These are phyloP conservation scores for Ambrosiella xylebori DNA, from an alignment of 2,329 filamentous ascomycete species.

Conservation along the genomic window DNA sequence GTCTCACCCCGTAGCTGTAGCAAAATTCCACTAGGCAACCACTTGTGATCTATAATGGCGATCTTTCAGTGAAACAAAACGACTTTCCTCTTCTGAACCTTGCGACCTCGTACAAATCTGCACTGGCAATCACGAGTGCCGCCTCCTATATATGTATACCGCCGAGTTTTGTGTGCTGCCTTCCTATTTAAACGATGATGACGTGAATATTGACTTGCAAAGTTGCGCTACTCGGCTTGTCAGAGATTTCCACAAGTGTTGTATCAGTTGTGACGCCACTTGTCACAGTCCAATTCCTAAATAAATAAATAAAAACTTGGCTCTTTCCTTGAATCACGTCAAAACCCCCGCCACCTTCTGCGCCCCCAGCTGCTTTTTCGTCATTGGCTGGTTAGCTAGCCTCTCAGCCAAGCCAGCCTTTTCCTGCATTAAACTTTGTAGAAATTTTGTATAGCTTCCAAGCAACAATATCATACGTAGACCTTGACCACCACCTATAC, in stretches of 20 bases:
- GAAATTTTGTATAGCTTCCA: background rate
- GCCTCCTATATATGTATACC: too few relatives aligned
- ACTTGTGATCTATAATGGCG: too few relatives aligned
- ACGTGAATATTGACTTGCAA: background rate
- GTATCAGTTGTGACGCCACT: background rate
- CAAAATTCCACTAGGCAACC: too few relatives aligned
- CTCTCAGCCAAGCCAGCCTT: background rate
- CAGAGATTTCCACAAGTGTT: background rate
- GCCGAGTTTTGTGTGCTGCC: background rate
- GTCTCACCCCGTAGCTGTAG: too few relatives aligned
- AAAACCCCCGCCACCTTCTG: constrained; percentile 8
- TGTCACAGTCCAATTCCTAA: background rate
- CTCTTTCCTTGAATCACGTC: background rate
- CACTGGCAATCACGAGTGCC: too few relatives aligned
- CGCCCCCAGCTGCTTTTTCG: constrained; percentile 6
- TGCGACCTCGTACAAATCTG: too few relatives aligned
- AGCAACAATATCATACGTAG: background rate
- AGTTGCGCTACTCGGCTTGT: background rate
- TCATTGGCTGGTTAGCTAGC: constrained; percentile 4
- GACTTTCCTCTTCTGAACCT: too few relatives aligned
- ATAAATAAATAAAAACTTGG: background rate
- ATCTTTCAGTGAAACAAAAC: too few relatives aligned
- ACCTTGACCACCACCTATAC: background rate
- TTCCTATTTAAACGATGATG: background rate
- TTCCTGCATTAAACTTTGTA: background rate